Evolutionary conservation across 352 stramenopile species (phyloP).

Genomic region (Blastocystis sp.): DNA sequence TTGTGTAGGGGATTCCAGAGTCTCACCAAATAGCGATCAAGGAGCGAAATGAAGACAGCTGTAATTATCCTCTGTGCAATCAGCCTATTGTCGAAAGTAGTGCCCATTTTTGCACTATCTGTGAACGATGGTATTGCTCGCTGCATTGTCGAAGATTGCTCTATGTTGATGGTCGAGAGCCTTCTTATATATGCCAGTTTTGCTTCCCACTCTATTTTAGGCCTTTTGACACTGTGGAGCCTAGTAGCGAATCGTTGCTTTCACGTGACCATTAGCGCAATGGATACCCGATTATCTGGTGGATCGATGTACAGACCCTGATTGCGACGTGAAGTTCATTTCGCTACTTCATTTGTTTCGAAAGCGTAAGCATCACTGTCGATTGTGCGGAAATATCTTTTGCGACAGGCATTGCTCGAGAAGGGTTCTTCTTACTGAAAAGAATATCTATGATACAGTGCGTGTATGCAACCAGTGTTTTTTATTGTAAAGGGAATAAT

Average conservation of each 20-base stretch:
- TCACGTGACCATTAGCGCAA: not conserved
- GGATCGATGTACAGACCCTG: not conserved
- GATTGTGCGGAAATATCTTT: slow-evolving; percentile 38
- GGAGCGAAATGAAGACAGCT: not conserved
- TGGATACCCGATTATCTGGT: slow-evolving; percentile 46
- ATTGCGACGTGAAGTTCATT: not conserved
- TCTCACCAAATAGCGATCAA: not conserved
- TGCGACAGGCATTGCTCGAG: not conserved
- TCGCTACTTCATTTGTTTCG: not conserved
- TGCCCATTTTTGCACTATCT: not conserved
- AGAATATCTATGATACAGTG: not conserved
- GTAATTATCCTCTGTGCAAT: not conserved
- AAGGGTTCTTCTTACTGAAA: not conserved
- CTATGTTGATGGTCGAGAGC: not conserved
- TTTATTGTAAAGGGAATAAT: not conserved
- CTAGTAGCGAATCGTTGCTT: not conserved
- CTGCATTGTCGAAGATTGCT: not conserved
- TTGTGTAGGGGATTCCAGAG: not conserved
- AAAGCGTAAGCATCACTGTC: slow-evolving; percentile 19
- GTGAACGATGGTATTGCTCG: not conserved
- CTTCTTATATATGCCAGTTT: slow-evolving; percentile 3
- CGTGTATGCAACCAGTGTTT: slow-evolving; percentile 39
- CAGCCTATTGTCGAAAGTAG: not conserved
- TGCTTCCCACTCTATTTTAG: slow-evolving; percentile 3
- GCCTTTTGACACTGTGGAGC: not conserved